phyloP scores from a whole-genome alignment of 2,329 filamentous ascomycete genomes.

The Xylaria sp. region DNA sequence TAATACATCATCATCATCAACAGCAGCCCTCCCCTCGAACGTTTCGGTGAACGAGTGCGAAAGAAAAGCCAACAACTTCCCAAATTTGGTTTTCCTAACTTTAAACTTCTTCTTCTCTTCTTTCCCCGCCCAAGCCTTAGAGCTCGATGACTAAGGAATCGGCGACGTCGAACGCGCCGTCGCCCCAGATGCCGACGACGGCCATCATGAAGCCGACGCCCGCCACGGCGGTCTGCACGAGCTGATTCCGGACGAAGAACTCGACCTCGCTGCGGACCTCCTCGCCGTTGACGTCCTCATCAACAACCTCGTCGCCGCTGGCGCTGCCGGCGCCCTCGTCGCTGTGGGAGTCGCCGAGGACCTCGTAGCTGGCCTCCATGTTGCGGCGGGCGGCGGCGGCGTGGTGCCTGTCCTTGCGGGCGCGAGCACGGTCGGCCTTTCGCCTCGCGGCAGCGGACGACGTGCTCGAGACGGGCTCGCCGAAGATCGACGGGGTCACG shows the following conservation, averaged over 20 bases:
- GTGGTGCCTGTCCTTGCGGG: conserved; percentile 35
- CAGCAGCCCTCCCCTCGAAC: background rate
- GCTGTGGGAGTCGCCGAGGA: conserved; percentile 55
- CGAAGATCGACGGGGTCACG: conserved; percentile 49
- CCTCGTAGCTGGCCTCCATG: conserved; percentile 76
- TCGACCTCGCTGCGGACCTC: conserved; percentile 62
- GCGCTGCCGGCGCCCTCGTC: conserved; percentile 49
- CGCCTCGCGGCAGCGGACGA: conserved; percentile 29
- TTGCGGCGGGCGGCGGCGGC: conserved; percentile 45
- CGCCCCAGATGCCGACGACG: conserved; percentile 68
- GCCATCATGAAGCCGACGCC: conserved; percentile 63
- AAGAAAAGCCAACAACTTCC: background rate
- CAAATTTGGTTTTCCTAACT: background rate
- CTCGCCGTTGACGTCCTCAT: conserved; percentile 60
- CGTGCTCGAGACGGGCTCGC: conserved; percentile 32
- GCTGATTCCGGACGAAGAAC: conserved; percentile 55
- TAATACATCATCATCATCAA: background rate
- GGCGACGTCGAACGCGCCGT: conserved; percentile 46
- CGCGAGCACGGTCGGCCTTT: conserved; percentile 36
- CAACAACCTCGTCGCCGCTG: conserved; percentile 46
- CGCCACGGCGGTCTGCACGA: conserved; percentile 56
- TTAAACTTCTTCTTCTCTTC: background rate
- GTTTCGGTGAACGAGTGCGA: background rate
- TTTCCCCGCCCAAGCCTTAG: conserved; percentile 6
- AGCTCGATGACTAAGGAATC: conserved; percentile 28